phyloP scores from a whole-genome alignment of 1,284 basidiomycete species.

The Boletus chippewaensis region DNA sequence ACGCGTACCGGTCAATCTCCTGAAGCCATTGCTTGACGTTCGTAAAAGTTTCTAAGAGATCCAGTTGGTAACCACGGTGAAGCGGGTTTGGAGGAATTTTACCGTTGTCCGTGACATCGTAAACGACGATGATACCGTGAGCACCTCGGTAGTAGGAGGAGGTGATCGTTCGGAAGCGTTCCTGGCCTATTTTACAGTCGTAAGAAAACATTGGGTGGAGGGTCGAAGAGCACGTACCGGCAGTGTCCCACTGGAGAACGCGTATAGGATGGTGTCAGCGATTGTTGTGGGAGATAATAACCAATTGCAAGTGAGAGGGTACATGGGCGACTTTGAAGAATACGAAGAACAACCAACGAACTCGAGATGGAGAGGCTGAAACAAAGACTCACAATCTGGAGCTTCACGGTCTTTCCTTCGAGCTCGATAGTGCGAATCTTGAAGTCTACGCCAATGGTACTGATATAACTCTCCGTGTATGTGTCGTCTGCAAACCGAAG shows the following conservation, averaged over 20 bases:
- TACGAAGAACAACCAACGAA: background rate
- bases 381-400: slow-evolving; percentile 85
- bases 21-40: slow-evolving; percentile 99
- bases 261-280: slow-evolving; percentile 13
- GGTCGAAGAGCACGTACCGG: slow-evolving; percentile 44
- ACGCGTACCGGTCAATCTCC: slow-evolving; percentile 98
- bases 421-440: slow-evolving; percentile 99
- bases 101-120: slow-evolving; percentile 99
- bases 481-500: slow-evolving; percentile 99
- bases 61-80: slow-evolving; percentile 7
- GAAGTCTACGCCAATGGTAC: slow-evolving; percentile 99
- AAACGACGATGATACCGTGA: slow-evolving; percentile 97
- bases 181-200: slow-evolving; percentile 53
- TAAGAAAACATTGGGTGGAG: background rate
- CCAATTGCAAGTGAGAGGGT: background rate
- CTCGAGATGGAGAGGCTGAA: slow-evolving; percentile 3
- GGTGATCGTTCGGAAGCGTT: slow-evolving; percentile 96
- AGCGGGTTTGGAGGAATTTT: slow-evolving; percentile 17
- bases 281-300: background rate
- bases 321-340: background rate
- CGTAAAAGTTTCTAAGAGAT: slow-evolving; percentile 78
- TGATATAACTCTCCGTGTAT: slow-evolving; percentile 99
- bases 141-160: slow-evolving; percentile 96
- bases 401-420: slow-evolving; percentile 98
- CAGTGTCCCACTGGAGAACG: slow-evolving; percentile 80